These are phyloP conservation scores for Colletotrichum spinosum DNA, from an alignment of 2,329 filamentous ascomycete genomes.

Conservation along the genomic window DNA sequence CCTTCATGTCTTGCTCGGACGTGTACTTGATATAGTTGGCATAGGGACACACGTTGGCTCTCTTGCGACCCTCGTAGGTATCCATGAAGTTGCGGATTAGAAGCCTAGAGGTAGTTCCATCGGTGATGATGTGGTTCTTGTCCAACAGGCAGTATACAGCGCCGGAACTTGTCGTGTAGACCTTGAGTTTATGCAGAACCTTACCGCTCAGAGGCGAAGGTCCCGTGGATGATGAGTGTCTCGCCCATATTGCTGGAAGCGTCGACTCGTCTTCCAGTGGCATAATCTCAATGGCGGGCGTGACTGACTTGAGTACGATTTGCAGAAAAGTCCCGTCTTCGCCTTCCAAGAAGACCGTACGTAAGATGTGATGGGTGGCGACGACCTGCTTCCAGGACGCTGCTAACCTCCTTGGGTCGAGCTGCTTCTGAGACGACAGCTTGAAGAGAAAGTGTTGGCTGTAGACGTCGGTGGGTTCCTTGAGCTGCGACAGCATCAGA, in stretches of 20 bases:
- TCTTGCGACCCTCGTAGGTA: not conserved
- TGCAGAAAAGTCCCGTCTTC: conserved; percentile 2
- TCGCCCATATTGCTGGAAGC: not conserved
- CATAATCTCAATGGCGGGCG: not conserved
- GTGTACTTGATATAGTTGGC: conserved; percentile 18
- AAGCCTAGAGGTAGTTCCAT: conserved; percentile 23
- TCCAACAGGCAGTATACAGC: conserved; percentile 17
- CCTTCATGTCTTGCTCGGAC: not conserved
- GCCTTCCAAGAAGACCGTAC: conserved; percentile 14
- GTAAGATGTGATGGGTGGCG: not conserved
- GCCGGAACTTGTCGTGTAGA: not conserved
- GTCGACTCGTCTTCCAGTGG: not conserved
- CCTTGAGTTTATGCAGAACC: conserved; percentile 1
- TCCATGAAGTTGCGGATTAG: conserved; percentile 14
- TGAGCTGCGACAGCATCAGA: conserved; percentile 29
- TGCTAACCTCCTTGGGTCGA: not conserved
- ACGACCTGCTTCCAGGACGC: conserved; percentile 20
- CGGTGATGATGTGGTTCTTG: conserved; percentile 29
- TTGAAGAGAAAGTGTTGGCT: conserved; percentile 24
- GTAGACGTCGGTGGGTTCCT: not conserved
- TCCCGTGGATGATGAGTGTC: not conserved
- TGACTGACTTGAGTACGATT: not conserved
- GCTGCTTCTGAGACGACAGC: not conserved
- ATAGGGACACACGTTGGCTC: not conserved
- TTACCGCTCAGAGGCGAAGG: conserved; percentile 1